Evolutionary conservation across 331 rosid species (phyloP).

Genomic region (Rosa hybrid): DNA sequence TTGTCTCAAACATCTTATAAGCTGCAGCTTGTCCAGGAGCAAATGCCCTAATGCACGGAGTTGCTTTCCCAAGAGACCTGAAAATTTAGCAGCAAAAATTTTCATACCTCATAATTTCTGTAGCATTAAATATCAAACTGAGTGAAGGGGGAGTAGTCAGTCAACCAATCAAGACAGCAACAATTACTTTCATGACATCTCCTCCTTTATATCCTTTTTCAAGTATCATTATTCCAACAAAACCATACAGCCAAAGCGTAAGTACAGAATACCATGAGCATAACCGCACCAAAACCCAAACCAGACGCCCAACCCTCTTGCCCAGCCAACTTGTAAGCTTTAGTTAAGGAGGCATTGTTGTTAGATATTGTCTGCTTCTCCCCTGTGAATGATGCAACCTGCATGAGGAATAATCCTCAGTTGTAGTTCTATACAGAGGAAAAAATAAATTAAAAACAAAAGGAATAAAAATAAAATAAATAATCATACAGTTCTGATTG

Average conservation of each 20-base stretch:
- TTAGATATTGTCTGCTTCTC: conserved; percentile 67
- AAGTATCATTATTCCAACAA: conserved; percentile 67
- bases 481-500: conserved; percentile 68
- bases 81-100: not conserved
- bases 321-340: conserved; percentile 60
- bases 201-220: conserved; percentile 81
- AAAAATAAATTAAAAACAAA: not conserved
- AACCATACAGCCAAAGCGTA: conserved; percentile 75
- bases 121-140: not conserved
- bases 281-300: conserved; percentile 51
- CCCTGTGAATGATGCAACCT: conserved; percentile 91
- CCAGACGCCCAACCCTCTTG: conserved; percentile 69
- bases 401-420: conserved; percentile 4
- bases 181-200: conserved; percentile 49
- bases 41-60: conserved; percentile 75
- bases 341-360: conserved; percentile 47
- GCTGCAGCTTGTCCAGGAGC: conserved; percentile 90
- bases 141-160: not conserved
- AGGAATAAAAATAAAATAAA: not conserved
- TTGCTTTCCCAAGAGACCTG: conserved; percentile 83
- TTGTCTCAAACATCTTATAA: conserved; percentile 76
- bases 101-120: not conserved
- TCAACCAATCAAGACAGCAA: conserved; percentile 54
- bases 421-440: not conserved
- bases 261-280: conserved; percentile 30